A percentile compares a stretch with the other conserved stretches of the same genome.
phyloP scores from a whole-genome alignment of 306 rosid species.

The Vigna hirtella region DNA sequence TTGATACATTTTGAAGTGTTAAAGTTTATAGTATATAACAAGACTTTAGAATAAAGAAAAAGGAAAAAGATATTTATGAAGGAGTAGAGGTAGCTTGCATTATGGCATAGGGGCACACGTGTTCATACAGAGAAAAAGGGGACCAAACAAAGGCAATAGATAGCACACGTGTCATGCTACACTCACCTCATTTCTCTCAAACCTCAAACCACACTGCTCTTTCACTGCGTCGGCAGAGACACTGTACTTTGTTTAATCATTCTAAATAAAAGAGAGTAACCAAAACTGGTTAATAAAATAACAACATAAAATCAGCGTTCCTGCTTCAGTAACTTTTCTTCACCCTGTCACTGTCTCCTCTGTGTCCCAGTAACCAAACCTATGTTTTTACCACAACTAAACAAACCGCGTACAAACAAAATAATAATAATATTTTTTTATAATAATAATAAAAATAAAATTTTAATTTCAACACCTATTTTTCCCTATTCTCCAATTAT shows the following conservation, averaged over 20 bases:
- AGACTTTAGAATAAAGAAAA: neutral
- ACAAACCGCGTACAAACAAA: too few relatives aligned
- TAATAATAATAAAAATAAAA: too few relatives aligned
- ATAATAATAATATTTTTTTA: too few relatives aligned
- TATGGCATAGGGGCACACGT: neutral
- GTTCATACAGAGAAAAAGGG: neutral
- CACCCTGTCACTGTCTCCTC: too few relatives aligned
- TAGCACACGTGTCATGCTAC: conserved; percentile 53
- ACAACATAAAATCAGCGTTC: neutral
- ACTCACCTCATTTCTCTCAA: conserved; percentile 43
- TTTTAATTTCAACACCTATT: too few relatives aligned
- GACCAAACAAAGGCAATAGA: conserved; percentile 17
- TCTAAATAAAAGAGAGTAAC: neutral
- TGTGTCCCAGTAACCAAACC: too few relatives aligned
- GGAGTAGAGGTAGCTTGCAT: neutral
- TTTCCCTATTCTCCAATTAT: too few relatives aligned
- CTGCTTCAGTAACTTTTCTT: neutral
- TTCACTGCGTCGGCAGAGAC: conserved; percentile 58
- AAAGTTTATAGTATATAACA: too few relatives aligned
- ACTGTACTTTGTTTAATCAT: neutral
- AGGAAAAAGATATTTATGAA: neutral
- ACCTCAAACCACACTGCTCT: neutral
- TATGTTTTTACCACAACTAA: too few relatives aligned
- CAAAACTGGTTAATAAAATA: neutral
- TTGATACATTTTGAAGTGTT: too few relatives aligned